phyloP scores from a whole-genome alignment of 2,329 filamentous ascomycete species.

The Pyrenophora graminea region DNA sequence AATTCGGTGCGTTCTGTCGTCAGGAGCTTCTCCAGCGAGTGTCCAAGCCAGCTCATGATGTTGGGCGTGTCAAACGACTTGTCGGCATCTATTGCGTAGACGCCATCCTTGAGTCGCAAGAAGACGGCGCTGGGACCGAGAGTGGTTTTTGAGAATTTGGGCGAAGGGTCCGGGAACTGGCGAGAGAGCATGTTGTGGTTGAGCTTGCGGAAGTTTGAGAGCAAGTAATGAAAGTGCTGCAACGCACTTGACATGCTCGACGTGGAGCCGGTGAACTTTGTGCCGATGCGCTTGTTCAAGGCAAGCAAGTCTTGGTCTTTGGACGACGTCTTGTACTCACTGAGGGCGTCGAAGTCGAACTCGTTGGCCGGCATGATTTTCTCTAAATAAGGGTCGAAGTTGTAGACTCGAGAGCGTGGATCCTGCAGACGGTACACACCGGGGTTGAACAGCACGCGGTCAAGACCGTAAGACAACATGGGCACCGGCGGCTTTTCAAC shows the following conservation, averaged over 20 bases:
- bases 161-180: slow-evolving; percentile 64
- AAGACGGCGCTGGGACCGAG: slow-evolving; percentile 77
- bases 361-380: slow-evolving; percentile 91
- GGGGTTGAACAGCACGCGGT: slow-evolving; percentile 89
- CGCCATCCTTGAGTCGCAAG: slow-evolving; percentile 77
- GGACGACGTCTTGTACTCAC: slow-evolving; percentile 89
- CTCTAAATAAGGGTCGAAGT: slow-evolving; percentile 94
- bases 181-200: slow-evolving; percentile 70
- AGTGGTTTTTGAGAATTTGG: slow-evolving; percentile 72
- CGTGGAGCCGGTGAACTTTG: slow-evolving; percentile 90
- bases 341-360: slow-evolving; percentile 88
- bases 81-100: slow-evolving; percentile 94
- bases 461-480: slow-evolving; percentile 71
- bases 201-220: slow-evolving; percentile 80
- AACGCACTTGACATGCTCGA: slow-evolving; percentile 93
- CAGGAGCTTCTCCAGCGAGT: slow-evolving; percentile 94
- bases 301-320: slow-evolving; percentile 73
- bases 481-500: slow-evolving; percentile 62
- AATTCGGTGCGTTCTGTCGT: slow-evolving; percentile 82
- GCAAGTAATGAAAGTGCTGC: slow-evolving; percentile 87
- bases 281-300: slow-evolving; percentile 67
- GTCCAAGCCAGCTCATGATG: slow-evolving; percentile 87
- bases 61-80: slow-evolving; percentile 87
- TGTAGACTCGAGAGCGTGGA: slow-evolving; percentile 82
- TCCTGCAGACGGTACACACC: slow-evolving; percentile 91